Conservation (phyloP, 768 basidiomycete species). For the Termitomyces sp. region DNA sequence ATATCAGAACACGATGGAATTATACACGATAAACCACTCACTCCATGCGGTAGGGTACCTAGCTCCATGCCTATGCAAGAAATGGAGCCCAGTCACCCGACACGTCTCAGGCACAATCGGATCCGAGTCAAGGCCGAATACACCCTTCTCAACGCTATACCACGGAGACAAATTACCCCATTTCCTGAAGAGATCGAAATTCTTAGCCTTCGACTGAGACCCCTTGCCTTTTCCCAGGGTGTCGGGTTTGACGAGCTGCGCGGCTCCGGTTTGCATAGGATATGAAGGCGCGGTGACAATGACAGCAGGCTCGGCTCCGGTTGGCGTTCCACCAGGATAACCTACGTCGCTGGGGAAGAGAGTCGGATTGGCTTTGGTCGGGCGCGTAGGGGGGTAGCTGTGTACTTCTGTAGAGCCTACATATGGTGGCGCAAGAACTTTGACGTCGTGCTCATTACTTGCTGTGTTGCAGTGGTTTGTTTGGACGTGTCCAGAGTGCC, state of each 20-base stretch:
- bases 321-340: constrained; percentile 72
- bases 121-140: constrained; percentile 69
- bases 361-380: constrained; percentile 70
- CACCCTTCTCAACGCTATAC: constrained; percentile 63
- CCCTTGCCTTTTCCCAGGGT: constrained; percentile 20
- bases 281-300: constrained; percentile 72
- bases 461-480: not conserved
- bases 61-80: constrained; percentile 81
- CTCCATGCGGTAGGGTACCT: constrained; percentile 63
- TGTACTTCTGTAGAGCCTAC: constrained; percentile 70
- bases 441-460: constrained; percentile 16
- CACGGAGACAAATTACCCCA: constrained; percentile 89
- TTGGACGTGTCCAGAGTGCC: not conserved
- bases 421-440: constrained; percentile 51
- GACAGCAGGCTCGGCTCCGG: constrained; percentile 73
- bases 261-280: constrained; percentile 67
- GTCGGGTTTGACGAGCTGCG: constrained; percentile 53
- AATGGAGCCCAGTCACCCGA: constrained; percentile 65
- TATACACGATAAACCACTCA: constrained; percentile 25
- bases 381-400: constrained; percentile 64
- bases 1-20: not conserved
- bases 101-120: constrained; percentile 69
- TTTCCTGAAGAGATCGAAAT: constrained; percentile 65
- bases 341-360: constrained; percentile 77
- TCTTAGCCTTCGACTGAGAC: constrained; percentile 3